Evolutionary conservation across 371 early-diverging fungal species (phyloP).

Genomic region (Mortierella sp.): DNA sequence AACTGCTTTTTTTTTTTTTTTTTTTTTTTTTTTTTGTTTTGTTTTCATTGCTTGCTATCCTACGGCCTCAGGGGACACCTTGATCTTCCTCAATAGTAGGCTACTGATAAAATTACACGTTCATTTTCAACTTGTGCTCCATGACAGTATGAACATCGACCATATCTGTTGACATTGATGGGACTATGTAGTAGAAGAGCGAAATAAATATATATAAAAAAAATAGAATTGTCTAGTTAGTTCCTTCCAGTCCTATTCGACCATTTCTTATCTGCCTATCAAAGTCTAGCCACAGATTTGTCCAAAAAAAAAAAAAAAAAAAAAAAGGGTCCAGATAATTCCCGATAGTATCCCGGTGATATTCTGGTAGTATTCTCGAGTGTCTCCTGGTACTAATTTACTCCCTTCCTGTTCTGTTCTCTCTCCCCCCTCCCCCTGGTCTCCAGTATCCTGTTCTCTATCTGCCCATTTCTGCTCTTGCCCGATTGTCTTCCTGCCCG

Average conservation of each 20-base stretch:
- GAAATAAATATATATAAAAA: background rate
- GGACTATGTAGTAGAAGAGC: conserved; percentile 54
- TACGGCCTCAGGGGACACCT: background rate
- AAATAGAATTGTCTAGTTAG: background rate
- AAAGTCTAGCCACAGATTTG: too few relatives aligned
- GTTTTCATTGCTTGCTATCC: background rate
- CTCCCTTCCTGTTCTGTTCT: too few relatives aligned
- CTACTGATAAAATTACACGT: conserved; percentile 22
- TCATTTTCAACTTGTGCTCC: conserved; percentile 64
- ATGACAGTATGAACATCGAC: conserved; percentile 73
- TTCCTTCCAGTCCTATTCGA: too few relatives aligned
- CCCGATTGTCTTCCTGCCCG: too few relatives aligned
- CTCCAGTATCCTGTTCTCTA: too few relatives aligned
- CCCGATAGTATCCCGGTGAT: too few relatives aligned
- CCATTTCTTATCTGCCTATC: too few relatives aligned
- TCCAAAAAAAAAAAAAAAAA: background rate
- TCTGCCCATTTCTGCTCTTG: too few relatives aligned
- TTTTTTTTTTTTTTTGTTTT: background rate
- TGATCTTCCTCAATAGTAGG: too few relatives aligned
- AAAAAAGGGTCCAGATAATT: too few relatives aligned
- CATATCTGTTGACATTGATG: conserved; percentile 68
- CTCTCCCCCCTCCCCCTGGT: too few relatives aligned
- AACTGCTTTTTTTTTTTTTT: background rate
- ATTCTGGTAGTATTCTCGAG: background rate
- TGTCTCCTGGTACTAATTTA: background rate